Evolutionary conservation across 2,329 filamentous ascomycete genomes (phyloP), one percentile per base, ranked within the genome.

Genomic region (Aplosporella prunicola): DNA sequence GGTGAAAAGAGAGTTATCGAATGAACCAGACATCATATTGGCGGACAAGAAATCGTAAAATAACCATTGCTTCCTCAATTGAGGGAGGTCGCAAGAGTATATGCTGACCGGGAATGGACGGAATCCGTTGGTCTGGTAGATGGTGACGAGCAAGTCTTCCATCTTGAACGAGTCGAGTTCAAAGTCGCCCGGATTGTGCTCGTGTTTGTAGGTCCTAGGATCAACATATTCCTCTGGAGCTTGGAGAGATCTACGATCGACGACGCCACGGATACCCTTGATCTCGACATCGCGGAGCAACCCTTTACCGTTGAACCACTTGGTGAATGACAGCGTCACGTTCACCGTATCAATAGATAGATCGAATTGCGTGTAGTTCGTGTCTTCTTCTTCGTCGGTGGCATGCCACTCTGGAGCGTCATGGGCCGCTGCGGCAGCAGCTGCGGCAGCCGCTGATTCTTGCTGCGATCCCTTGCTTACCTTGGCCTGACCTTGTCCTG

Each of bases 271-370:
- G 20, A 98, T 83, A 4, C 91, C 91, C 53, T 87, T 91, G 35
- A 98, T 80, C 54, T 95, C 87, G 27, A 98, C 91, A 55, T 96
- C 85, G 49, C 84, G 80, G 7, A 98, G 67, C 5, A 93, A 71
- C 0, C 91, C 91, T 58, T 89, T 95, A 15, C 91, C 89, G 50
- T 94, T 96, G 76, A 93, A 93, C 91, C 91, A 98, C 56, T 95
- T 96, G n/a, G 87, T 72, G 50, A 98, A 96, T 0, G 91, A 98
- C 17, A 98, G 61, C 0, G 89, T 96, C 27, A 98, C 89, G 52
- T 98, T 94, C 44, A 98, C 85, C 1, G 85, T 93, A 45, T 91
- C 85, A 42, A 98, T 85, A 0, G 87, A 94, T 11, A 98, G 69
- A 53, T 98, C 91, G 50, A 95, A 98, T 49, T 98, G 91, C 0